Conservation (phyloP, 2,329 filamentous ascomycete genomes). For the Penicillium occitanis region DNA sequence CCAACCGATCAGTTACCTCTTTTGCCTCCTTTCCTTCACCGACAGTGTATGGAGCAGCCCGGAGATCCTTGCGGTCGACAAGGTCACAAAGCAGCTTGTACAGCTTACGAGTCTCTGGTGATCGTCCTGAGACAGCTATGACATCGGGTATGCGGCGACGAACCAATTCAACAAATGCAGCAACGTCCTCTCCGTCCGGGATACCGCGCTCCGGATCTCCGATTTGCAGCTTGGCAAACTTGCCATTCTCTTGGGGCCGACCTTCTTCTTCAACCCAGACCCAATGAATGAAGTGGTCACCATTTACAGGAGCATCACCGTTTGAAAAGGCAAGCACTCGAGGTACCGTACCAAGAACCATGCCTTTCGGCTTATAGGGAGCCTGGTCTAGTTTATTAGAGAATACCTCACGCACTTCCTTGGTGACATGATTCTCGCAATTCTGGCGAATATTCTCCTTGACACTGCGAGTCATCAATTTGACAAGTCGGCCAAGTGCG, state of each 20-base stretch:
- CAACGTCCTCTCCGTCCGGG: conserved; percentile 63
- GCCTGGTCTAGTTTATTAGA: conserved; percentile 89
- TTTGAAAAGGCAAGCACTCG: conserved; percentile 85
- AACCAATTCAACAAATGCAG: conserved; percentile 75
- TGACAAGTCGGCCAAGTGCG: conserved; percentile 78
- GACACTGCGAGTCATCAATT: conserved; percentile 82
- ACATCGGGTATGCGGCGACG: conserved; percentile 82
- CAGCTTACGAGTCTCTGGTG: conserved; percentile 79
- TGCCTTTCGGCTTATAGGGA: conserved; percentile 90
- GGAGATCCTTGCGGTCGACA: conserved; percentile 73
- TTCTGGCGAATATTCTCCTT: conserved; percentile 92
- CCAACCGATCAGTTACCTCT: conserved; percentile 73
- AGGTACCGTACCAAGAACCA: conserved; percentile 82
- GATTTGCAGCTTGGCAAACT: conserved; percentile 72
- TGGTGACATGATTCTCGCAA: conserved; percentile 90
- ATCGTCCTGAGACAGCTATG: conserved; percentile 83
- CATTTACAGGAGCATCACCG: conserved; percentile 69
- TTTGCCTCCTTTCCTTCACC: conserved; percentile 73
- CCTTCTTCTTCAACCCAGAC: conserved; percentile 93
- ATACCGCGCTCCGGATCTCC: conserved; percentile 66
- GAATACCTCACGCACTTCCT: conserved; percentile 83
- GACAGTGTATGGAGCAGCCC: conserved; percentile 79
- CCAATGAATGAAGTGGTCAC: conserved; percentile 78
- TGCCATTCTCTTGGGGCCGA: conserved; percentile 82
- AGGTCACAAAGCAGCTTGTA: conserved; percentile 78